Evolutionary conservation across 495 filamentous ascomycete genomes (phyloP).

Genomic region (Aspergillus saccharolyticus): DNA sequence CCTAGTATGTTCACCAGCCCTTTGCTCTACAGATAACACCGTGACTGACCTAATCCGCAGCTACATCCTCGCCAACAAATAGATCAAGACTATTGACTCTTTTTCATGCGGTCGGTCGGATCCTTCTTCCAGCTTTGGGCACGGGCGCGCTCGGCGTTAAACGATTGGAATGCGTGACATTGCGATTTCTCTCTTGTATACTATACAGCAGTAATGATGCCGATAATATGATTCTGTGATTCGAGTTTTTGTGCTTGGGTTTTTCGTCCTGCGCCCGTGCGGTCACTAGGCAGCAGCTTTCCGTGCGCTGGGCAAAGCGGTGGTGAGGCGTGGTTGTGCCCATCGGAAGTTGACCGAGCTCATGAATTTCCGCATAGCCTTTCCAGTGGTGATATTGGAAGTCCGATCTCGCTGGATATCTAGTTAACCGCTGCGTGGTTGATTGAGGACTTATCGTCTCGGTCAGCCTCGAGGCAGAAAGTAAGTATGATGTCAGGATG

Average conservation of each 20-base stretch:
- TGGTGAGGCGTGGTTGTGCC: not conserved
- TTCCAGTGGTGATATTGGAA: too few species aligned
- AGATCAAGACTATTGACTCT: not conserved
- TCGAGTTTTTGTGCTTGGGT: not conserved
- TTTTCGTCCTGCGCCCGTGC: too few species aligned
- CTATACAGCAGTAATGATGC: not conserved
- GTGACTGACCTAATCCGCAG: not conserved
- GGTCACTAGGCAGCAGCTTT: not conserved
- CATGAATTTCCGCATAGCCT: too few species aligned
- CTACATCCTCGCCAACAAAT: constrained; percentile 6
- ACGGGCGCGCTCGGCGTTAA: constrained; percentile 1
- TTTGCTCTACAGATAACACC: not conserved
- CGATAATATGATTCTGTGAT: not conserved
- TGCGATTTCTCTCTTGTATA: constrained; percentile 3
- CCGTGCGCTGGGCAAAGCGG: not conserved
- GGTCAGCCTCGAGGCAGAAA: too few species aligned
- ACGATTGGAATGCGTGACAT: not conserved
- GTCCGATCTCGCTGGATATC: too few species aligned
- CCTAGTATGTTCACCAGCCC: not conserved
- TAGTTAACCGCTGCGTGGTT: too few species aligned
- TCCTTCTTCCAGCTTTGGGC: not conserved
- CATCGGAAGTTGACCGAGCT: not conserved
- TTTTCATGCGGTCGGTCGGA: not conserved
- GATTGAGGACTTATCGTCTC: too few species aligned
- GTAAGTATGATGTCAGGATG: too few species aligned